Evolutionary conservation across 2,329 filamentous ascomycete genomes (phyloP).

Genomic region (Verticillium tricorpus): DNA sequence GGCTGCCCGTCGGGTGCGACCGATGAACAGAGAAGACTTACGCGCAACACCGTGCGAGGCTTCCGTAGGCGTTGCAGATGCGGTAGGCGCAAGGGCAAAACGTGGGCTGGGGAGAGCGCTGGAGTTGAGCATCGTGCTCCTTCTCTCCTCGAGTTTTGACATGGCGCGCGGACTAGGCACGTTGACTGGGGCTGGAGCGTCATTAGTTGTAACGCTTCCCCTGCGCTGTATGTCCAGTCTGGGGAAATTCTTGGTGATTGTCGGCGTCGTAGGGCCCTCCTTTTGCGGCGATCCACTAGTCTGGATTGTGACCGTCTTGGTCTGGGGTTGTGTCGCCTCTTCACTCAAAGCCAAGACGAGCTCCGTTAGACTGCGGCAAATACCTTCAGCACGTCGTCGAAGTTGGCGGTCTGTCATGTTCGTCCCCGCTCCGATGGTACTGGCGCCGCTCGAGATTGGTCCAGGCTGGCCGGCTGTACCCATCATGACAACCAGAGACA

Average conservation of each 20-base stretch:
- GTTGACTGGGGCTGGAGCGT: constrained; percentile 25
- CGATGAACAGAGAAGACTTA: constrained; percentile 48
- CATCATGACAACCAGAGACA: constrained; percentile 74
- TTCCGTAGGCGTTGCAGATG: constrained; percentile 18
- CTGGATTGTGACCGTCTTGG: constrained; percentile 20
- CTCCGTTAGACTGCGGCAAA: constrained; percentile 90
- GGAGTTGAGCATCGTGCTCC: constrained; percentile 40
- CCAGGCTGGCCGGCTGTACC: constrained; percentile 65
- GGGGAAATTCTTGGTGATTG: constrained; percentile 34
- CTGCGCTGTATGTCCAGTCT: constrained; percentile 33
- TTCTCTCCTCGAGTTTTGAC: constrained; percentile 50
- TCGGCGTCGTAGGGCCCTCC: constrained; percentile 36
- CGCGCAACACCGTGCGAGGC: constrained; percentile 21
- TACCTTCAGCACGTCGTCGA: constrained; percentile 83
- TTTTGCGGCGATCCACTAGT: constrained; percentile 19
- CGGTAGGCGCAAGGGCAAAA: constrained; percentile 29
- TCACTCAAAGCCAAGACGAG: constrained; percentile 81
- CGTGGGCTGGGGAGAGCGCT: constrained; percentile 43
- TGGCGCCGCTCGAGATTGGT: constrained; percentile 63
- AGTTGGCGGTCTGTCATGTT: constrained; percentile 75
- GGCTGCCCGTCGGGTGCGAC: constrained; percentile 39
- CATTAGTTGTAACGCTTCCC: constrained; percentile 36
- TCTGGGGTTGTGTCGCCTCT: constrained; percentile 31
- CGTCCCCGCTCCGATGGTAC: constrained; percentile 50
- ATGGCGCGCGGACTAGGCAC: constrained; percentile 42